Percentiles rank a stretch among this genome's conserved stretches.
phyloP scores from a whole-genome alignment of 345 rosid genomes.

The Orychophragmus violaceus region DNA sequence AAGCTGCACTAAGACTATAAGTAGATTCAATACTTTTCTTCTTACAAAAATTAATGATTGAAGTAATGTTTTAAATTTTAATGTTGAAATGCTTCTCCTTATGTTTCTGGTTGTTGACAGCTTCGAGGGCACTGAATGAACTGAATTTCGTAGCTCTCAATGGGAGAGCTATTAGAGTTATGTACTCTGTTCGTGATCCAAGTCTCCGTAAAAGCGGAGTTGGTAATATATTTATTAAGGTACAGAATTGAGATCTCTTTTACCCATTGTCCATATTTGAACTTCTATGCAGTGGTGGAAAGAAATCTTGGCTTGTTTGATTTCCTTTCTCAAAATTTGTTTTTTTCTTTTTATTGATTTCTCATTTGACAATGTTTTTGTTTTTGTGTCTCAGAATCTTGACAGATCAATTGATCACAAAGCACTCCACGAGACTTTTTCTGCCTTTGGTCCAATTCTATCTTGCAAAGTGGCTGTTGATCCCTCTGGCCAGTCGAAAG shows the following conservation, averaged over 20 bases:
- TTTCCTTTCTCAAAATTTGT: not conserved
- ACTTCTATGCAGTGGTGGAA: not conserved
- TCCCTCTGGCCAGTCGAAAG: constrained; percentile 75
- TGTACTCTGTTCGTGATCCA: constrained; percentile 95
- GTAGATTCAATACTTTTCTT: not conserved
- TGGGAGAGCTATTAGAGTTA: constrained; percentile 63
- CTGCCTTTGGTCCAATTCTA: constrained; percentile 74
- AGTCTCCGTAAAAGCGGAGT: constrained; percentile 82
- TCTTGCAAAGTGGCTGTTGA: constrained; percentile 92
- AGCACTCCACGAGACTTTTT: constrained; percentile 81
- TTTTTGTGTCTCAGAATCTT: constrained; percentile 47
- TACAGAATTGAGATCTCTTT: constrained; percentile 4
- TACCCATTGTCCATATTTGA: not conserved
- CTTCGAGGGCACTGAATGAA: constrained; percentile 76
- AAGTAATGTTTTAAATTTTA: not conserved
- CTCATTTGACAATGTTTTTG: not conserved
- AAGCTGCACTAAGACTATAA: not conserved
- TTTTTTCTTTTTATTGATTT: not conserved
- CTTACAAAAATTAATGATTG: not conserved
- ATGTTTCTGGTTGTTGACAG: constrained; percentile 34
- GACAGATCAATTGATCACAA: constrained; percentile 91
- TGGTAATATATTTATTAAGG: constrained; percentile 93
- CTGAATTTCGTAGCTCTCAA: constrained; percentile 72
- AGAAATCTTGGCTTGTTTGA: not conserved
- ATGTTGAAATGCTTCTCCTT: not conserved